Evolutionary conservation across 441 rosid species (phyloP), one percentile per base, ranked within the genome.

Genomic region (Isatis lusitanica): DNA sequence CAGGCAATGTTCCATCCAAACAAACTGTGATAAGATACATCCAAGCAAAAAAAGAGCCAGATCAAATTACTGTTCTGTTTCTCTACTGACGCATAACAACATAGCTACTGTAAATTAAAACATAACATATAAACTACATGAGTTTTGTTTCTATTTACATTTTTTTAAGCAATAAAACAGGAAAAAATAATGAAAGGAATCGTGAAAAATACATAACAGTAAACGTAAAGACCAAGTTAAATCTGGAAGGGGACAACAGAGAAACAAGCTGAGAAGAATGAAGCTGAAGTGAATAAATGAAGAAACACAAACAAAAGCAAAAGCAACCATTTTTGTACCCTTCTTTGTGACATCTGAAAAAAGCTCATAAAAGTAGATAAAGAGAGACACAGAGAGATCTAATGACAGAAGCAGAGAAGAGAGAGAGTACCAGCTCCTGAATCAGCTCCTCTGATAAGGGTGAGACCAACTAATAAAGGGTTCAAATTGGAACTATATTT

Each of bases 1-100:
- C 99, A 28, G 99, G 99, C 74, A 91, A 76, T 50, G 98, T 87
- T 81, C 99, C 99, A 86, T 93, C 99, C 83, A 93, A 83, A 80
- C 99, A 95, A 47, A 95, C 99, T 95, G 87, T 52, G 21, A 47
- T 57, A 64, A 74, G 24, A 74, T 46, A 79, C 18, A 50, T 50
- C 21, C 50, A 63, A 36, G 43, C 48, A 18, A 53, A 33, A 21
- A 55, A 39, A 38, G 5, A 18, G 12, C 44, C 10, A 43, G n/a
- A 62, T 46, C 64, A 16, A 44, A 31, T 24, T 52, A 46, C n/a
- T 52, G 16, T 21, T 21, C 24, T 21, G 24, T 21, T 21, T 21
- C 2, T 21, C 24, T 21, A 21, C 24, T 21, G 24, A 2, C 24
- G 2, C 24, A 21, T 21, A 1, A 21, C 24, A 21, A 21, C 24